Evolutionary conservation across 202 grass and related monocot species (phyloP).

Genomic region (Cymbopogon flexuosus): DNA sequence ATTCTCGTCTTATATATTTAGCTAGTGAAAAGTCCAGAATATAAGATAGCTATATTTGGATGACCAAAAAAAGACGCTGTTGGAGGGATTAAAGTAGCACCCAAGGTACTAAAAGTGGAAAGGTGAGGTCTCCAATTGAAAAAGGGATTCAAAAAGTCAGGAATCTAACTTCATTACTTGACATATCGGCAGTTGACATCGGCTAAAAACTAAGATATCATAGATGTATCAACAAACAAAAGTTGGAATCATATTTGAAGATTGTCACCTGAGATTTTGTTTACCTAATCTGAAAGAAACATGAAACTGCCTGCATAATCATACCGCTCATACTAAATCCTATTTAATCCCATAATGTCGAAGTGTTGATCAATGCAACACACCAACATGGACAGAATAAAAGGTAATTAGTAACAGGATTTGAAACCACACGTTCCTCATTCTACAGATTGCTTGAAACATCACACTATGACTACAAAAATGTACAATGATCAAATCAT

Average conservation of each 20-base stretch:
- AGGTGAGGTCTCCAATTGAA: neutral
- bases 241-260: neutral
- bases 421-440: neutral
- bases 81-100: neutral
- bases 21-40: too few relatives aligned
- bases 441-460: neutral
- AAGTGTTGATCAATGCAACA: constrained; percentile 5
- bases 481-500: neutral
- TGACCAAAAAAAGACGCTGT: too few relatives aligned
- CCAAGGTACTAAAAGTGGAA: neutral
- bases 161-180: neutral
- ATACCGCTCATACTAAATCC: neutral
- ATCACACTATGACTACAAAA: neutral
- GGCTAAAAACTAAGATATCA: constrained; percentile 17
- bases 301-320: neutral
- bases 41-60: too few relatives aligned
- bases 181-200: neutral
- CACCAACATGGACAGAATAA: neutral
- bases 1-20: too few relatives aligned
- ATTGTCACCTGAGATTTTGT: neutral
- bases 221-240: neutral
- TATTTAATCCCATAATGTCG: neutral
- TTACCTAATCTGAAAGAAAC: constrained; percentile 12
- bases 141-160: neutral
- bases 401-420: neutral